phyloP scores from a whole-genome alignment of 1,284 basidiomycete genomes.

The Pseudozyma pruni region DNA sequence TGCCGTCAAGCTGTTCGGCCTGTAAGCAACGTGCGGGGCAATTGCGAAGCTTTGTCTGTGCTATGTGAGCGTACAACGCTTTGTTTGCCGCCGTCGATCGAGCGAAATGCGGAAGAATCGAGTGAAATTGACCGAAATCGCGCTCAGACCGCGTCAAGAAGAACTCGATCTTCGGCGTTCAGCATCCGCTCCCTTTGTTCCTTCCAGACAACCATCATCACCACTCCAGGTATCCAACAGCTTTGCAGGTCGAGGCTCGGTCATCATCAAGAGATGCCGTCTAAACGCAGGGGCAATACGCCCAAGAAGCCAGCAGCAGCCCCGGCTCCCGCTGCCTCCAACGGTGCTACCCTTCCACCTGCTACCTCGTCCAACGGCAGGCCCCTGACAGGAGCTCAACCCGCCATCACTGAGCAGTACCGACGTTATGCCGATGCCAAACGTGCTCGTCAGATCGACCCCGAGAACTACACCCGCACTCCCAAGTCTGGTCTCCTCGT shows the following conservation, averaged over 20 bases:
- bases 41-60: too few relatives aligned
- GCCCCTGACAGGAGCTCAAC: conserved; percentile 9
- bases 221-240: too few relatives aligned
- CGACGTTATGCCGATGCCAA: conserved; percentile 24
- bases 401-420: conserved; percentile 16
- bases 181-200: too few relatives aligned
- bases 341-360: conserved; percentile 6
- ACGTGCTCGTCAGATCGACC: conserved; percentile 34
- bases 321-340: conserved; percentile 11
- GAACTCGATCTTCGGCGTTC: too few relatives aligned
- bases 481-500: conserved; percentile 47
- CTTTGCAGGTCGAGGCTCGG: too few relatives aligned
- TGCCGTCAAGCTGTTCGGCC: conserved; percentile 22
- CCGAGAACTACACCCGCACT: conserved; percentile 34
- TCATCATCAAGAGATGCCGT: conserved; percentile 18
- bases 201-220: too few relatives aligned
- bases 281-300: conserved; percentile 31
- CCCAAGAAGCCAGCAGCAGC: conserved; percentile 33
- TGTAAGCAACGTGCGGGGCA: too few relatives aligned
- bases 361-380: conserved; percentile 16
- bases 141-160: too few relatives aligned
- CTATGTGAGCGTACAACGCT: too few relatives aligned
- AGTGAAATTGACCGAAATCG: too few relatives aligned
- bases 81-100: too few relatives aligned
- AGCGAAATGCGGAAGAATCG: too few relatives aligned